Base-by-base conservation (phyloP, 2,329 filamentous ascomycete species). In the Aspergillus tanneri region DNA sequence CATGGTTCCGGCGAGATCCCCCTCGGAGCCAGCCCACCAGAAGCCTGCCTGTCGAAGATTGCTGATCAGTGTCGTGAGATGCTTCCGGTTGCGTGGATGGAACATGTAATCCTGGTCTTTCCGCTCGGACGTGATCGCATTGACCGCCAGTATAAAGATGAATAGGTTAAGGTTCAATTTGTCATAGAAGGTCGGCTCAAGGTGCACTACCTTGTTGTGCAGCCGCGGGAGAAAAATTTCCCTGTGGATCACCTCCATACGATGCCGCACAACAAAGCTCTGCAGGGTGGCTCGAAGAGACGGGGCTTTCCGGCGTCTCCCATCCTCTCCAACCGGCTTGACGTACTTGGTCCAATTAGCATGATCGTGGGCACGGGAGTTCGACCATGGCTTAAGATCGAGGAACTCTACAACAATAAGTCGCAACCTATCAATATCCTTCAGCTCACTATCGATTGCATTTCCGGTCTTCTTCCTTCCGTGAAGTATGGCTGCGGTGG, bases 41-140 rank as follows among this genome's bases (percentile, higher is more conserved):
- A 96, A 95, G 40, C 87, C 89, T 5, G 88, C 85, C 62, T 93
- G 87, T 14, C 89, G 82, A 36, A 96, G 68, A 61, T 96, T 96
- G 46, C 78, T 79, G 4, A 95, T 85, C 2, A 95, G 73, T 44
- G 82, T 76, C 21, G 84, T 72, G 10, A 95, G 73, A 30, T 79
- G 77, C 53, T 83, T 85, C 23, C 80, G 74, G 58, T 91, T 91
- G 10, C 79, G 83, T 0, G 82, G 80, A 59, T 96, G 87, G 59
- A 96, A 96, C 54, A 97, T 86, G 63, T 96, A 96, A 64, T 96
- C 91, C 46, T 81, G 76, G 59, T 92, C 92, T 0, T 80, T 83
- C 9, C 91, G 78, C 62, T 96, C 88, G 4, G 90, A 96, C 19
- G 91, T 91, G 1, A 97, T 84, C 0, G 90, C 84, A 63, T 97